Percentiles rank a stretch among this genome's conserved stretches.
Evolutionary conservation across 2,329 filamentous ascomycete genomes (phyloP).

Genomic region (Lachnellula subtilissima): DNA sequence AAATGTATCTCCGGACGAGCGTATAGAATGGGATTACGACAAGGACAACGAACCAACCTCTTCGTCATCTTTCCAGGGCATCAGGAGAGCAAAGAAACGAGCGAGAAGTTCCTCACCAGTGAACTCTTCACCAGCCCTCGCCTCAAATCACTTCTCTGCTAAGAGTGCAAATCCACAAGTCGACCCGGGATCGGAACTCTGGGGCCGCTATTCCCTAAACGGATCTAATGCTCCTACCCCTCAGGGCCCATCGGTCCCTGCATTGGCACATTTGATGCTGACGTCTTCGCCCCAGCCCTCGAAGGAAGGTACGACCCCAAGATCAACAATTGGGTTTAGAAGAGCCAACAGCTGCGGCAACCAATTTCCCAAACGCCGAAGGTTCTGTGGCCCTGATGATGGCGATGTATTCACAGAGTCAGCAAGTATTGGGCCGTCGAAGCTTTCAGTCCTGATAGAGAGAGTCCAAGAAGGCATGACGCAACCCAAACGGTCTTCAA

Average conservation of each 20-base stretch:
- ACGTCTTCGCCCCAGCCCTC: conserved; percentile 65
- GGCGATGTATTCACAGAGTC: conserved; percentile 30
- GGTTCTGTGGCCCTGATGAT: conserved; percentile 41
- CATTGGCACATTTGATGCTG: conserved; percentile 60
- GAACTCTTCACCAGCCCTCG: conserved; percentile 55
- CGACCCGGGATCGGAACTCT: conserved; percentile 70
- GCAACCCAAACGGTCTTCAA: conserved; percentile 26
- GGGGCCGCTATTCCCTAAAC: conserved; percentile 66
- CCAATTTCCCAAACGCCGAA: conserved; percentile 68
- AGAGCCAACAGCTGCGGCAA: conserved; percentile 65
- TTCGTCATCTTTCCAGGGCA: conserved; percentile 44
- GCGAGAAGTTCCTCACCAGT: conserved; percentile 69
- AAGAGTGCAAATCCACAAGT: conserved; percentile 55
- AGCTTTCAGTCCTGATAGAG: conserved; percentile 58
- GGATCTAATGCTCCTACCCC: conserved; percentile 28
- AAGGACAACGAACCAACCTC: conserved; percentile 38
- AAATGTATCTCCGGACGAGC: conserved; percentile 54
- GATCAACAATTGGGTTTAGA: conserved; percentile 48
- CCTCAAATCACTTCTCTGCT: conserved; percentile 31
- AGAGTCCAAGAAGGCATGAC: conserved; percentile 53
- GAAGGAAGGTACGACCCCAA: conserved; percentile 37
- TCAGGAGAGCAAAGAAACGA: conserved; percentile 51
- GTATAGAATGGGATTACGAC: conserved; percentile 54
- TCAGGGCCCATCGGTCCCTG: conserved; percentile 40
- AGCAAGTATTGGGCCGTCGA: conserved; percentile 47